Percentiles rank a stretch among this genome's conserved stretches.
These are phyloP conservation scores for Cladosporium phlei DNA, from an alignment of 2,329 filamentous ascomycete species.

Conservation along the genomic window DNA sequence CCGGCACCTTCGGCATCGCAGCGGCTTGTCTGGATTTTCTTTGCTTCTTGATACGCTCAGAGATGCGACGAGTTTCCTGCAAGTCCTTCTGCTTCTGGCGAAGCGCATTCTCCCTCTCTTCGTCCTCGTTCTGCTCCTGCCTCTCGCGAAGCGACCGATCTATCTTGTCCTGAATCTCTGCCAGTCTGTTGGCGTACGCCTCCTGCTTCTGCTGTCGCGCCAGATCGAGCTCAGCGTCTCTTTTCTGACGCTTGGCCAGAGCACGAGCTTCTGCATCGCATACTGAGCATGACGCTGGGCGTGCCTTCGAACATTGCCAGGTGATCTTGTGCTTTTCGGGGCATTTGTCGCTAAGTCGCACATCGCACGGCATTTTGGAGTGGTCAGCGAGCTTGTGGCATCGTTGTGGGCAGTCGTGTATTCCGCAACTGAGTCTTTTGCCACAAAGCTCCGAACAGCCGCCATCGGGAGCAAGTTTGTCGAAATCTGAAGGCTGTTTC, in stretches of 20 bases:
- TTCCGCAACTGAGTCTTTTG: conserved; percentile 49
- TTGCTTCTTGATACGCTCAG: background rate
- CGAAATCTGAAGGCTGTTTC: conserved; percentile 53
- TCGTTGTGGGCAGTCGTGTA: conserved; percentile 54
- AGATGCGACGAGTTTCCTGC: conserved; percentile 31
- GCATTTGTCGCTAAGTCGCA: conserved; percentile 47
- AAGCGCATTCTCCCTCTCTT: conserved; percentile 42
- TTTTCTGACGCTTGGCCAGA: conserved; percentile 39
- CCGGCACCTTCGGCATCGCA: background rate
- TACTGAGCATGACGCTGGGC: conserved; percentile 40
- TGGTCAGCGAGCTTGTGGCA: conserved; percentile 63
- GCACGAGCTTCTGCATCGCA: conserved; percentile 52
- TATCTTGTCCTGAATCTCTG: conserved; percentile 52
- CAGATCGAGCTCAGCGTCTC: conserved; percentile 50
- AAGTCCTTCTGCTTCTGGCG: conserved; percentile 47
- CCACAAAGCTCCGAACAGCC: conserved; percentile 60
- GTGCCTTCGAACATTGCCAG: conserved; percentile 43
- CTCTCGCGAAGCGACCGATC: conserved; percentile 40
- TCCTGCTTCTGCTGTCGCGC: conserved; percentile 43
- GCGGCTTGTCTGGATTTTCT: background rate
- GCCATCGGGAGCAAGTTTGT: conserved; percentile 60
- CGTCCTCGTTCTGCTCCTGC: conserved; percentile 43
- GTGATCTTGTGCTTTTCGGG: conserved; percentile 46
- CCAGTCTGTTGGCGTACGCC: conserved; percentile 43
- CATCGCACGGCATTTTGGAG: conserved; percentile 47